Evolutionary conservation across 768 basidiomycete species (phyloP).

Genomic region (Suillus subaureus): DNA sequence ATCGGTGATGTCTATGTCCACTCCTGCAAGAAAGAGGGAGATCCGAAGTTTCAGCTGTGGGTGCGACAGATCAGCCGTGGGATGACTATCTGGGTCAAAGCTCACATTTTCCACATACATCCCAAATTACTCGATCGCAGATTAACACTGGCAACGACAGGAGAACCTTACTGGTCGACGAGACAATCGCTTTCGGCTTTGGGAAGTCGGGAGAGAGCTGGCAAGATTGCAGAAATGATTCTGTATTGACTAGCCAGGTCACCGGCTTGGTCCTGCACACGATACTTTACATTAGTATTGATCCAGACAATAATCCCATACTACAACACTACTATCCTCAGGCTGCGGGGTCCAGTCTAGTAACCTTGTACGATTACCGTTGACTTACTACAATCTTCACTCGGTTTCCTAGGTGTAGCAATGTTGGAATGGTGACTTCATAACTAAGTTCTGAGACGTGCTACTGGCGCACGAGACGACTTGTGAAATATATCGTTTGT

Average conservation of each 20-base stretch:
- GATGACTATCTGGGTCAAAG: conserved; percentile 9
- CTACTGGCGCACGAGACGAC: neutral
- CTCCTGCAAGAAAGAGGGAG: conserved; percentile 2
- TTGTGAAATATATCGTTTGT: neutral
- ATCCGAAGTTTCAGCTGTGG: conserved; percentile 5
- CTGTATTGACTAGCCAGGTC: neutral
- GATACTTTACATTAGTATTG: neutral
- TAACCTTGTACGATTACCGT: neutral
- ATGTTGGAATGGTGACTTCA: neutral
- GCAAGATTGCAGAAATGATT: conserved; percentile 1
- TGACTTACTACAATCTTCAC: neutral
- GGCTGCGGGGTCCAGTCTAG: neutral
- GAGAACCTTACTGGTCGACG: conserved; percentile 4
- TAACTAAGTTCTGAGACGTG: neutral
- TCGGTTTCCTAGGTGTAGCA: neutral
- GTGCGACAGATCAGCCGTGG: conserved; percentile 7
- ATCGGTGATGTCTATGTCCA: conserved; percentile 7
- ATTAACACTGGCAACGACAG: neutral
- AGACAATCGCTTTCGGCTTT: neutral
- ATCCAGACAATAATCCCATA: neutral
- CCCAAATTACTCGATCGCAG: conserved; percentile 2
- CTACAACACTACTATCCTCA: neutral
- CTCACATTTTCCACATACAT: conserved; percentile 7
- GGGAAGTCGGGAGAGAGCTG: conserved; percentile 1
- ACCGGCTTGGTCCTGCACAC: neutral